These are phyloP conservation scores for Lathyrus oleraceus DNA, from an alignment of 306 rosid genomes.

Conservation along the genomic window DNA sequence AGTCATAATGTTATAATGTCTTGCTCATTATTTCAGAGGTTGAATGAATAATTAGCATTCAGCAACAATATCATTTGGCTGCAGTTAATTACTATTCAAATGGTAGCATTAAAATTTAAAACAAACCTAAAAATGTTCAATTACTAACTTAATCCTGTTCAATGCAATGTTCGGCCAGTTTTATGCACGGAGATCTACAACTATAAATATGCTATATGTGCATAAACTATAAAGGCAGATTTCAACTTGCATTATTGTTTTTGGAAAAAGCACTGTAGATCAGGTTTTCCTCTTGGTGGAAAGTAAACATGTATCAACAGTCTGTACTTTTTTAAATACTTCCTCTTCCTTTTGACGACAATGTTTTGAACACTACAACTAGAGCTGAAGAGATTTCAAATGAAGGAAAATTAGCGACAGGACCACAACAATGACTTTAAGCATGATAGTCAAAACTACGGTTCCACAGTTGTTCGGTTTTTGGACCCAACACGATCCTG, in stretches of 20 bases:
- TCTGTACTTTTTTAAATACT: background rate
- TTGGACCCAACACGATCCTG: background rate
- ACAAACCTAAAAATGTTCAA: background rate
- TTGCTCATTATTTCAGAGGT: slow-evolving; percentile 1
- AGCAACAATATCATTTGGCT: slow-evolving; percentile 11
- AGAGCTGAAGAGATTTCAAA: slow-evolving; percentile 20
- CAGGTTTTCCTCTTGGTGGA: slow-evolving; percentile 2
- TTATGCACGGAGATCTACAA: slow-evolving; percentile 13
- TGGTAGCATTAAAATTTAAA: background rate
- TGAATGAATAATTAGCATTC: slow-evolving; percentile 25
- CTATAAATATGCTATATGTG: slow-evolving; percentile 4
- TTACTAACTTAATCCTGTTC: background rate
- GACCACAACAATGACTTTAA: slow-evolving; percentile 8
- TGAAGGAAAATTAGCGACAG: background rate
- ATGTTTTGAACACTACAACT: background rate
- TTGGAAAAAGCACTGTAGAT: background rate
- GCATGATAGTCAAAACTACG: background rate
- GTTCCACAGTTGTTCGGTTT: background rate
- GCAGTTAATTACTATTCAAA: slow-evolving; percentile 9
- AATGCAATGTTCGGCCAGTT: background rate
- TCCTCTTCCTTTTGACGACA: background rate
- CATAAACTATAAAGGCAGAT: background rate
- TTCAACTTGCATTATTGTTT: slow-evolving; percentile 2
- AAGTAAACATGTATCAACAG: slow-evolving; percentile 11
- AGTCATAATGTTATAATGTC: slow-evolving; percentile 15